phyloP scores from a whole-genome alignment of 192 early-diverging fungal species.

The Mortierella alpina region DNA sequence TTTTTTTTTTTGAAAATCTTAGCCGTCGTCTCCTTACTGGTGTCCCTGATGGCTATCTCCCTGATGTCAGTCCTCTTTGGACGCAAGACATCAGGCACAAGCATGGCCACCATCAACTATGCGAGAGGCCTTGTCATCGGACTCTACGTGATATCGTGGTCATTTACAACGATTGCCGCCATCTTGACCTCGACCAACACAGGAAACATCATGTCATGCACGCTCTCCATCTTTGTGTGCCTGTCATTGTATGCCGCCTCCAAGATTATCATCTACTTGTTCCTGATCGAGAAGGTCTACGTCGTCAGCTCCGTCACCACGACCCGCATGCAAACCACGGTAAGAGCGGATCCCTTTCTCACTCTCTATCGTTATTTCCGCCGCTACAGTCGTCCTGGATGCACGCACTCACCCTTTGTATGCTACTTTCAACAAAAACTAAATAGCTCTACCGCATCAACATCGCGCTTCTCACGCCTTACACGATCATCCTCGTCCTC shows the following conservation, averaged over 20 bases:
- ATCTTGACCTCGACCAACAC: constrained; percentile 59
- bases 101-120: constrained; percentile 54
- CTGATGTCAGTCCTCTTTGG: constrained; percentile 54
- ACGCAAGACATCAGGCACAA: constrained; percentile 53
- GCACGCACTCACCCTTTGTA: neutral
- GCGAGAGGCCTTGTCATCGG: constrained; percentile 55
- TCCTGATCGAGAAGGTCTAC: constrained; percentile 58
- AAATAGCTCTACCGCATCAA: constrained; percentile 28
- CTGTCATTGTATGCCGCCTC: constrained; percentile 52
- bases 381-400: neutral
- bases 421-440: neutral
- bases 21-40: constrained; percentile 51
- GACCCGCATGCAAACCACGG: constrained; percentile 32
- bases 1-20: neutral
- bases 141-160: constrained; percentile 58
- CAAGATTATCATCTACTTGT: constrained; percentile 60
- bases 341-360: constrained; percentile 23
- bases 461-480: constrained; percentile 35
- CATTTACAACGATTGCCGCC: constrained; percentile 50
- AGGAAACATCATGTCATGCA: constrained; percentile 53
- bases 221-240: constrained; percentile 53
- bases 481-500: constrained; percentile 29
- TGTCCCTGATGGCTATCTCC: constrained; percentile 54
- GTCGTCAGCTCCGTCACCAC: constrained; percentile 36
- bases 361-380: too few species aligned